A percentile compares a stretch with the other conserved stretches of the same genome.
Conservation (phyloP, 2,329 filamentous ascomycete genomes). For the Aspergillus viridinutans region DNA sequence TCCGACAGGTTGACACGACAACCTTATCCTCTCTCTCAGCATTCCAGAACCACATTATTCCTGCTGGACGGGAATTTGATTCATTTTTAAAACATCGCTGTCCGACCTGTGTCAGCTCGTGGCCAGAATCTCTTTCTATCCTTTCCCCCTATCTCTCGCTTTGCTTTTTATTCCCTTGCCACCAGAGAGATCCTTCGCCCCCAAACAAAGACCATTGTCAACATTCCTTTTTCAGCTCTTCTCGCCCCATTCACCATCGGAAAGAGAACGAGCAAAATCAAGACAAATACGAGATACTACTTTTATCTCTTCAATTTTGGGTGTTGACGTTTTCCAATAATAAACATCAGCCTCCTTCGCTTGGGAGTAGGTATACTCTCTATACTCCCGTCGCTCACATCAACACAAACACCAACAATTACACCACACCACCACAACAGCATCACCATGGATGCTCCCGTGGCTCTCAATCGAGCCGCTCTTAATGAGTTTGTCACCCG, state of each 20-base stretch:
- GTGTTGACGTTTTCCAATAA: neutral
- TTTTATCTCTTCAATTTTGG: neutral
- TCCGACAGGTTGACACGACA: constrained; percentile 33
- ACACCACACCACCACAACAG: constrained; percentile 5
- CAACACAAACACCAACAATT: constrained; percentile 1
- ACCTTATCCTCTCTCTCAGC: constrained; percentile 27
- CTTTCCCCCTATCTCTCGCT: constrained; percentile 1
- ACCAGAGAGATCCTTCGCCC: neutral
- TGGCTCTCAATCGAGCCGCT: constrained; percentile 38
- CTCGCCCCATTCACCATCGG: neutral
- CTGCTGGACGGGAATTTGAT: constrained; percentile 27
- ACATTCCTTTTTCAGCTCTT: neutral
- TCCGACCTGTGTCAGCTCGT: neutral
- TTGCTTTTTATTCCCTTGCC: neutral
- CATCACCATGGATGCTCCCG: constrained; percentile 11
- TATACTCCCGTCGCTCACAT: neutral
- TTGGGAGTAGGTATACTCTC: neutral
- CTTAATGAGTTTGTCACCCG: constrained; percentile 46
- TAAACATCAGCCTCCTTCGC: neutral
- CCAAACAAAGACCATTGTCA: neutral
- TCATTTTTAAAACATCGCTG: neutral
- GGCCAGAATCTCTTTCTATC: neutral
- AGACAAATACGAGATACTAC: neutral
- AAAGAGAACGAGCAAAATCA: neutral
- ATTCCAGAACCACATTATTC: constrained; percentile 25